phyloP scores from a whole-genome alignment of 306 rosid genomes.

The Pueraria montana region DNA sequence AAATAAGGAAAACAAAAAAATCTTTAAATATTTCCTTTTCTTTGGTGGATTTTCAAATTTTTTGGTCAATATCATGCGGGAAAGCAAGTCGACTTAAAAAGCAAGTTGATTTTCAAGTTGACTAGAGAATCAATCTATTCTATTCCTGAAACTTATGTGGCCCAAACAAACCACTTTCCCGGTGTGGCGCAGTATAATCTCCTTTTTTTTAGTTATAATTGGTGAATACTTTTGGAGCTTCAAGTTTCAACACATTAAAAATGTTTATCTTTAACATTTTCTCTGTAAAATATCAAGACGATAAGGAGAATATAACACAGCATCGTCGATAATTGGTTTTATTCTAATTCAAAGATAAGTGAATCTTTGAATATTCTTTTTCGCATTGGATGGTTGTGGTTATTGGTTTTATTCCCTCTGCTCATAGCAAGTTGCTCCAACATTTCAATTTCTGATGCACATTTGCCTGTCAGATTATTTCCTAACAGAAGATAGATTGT shows the following conservation, averaged over 20 bases:
- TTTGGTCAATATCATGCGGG: neutral
- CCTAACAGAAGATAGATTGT: conserved; percentile 1
- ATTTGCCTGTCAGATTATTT: conserved; percentile 18
- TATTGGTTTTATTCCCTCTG: conserved; percentile 10
- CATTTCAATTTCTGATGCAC: neutral
- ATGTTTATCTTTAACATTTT: neutral
- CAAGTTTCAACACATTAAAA: neutral
- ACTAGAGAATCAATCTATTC: neutral
- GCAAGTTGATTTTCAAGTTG: neutral
- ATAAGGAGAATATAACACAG: neutral
- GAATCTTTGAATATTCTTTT: conserved; percentile 18
- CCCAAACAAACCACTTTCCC: neutral
- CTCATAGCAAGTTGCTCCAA: neutral
- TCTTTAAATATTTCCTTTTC: neutral
- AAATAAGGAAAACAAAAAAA: neutral
- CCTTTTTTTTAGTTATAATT: neutral
- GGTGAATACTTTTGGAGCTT: neutral
- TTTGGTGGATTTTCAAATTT: neutral
- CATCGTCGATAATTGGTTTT: neutral
- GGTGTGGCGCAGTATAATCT: neutral
- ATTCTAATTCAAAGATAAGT: conserved; percentile 11
- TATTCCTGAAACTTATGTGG: conserved; percentile 3
- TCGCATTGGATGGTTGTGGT: neutral
- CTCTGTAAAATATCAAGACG: neutral
- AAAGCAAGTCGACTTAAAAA: neutral